Base-by-base conservation (phyloP, 805 yeast genomes). In the Candida schatavii region DNA sequence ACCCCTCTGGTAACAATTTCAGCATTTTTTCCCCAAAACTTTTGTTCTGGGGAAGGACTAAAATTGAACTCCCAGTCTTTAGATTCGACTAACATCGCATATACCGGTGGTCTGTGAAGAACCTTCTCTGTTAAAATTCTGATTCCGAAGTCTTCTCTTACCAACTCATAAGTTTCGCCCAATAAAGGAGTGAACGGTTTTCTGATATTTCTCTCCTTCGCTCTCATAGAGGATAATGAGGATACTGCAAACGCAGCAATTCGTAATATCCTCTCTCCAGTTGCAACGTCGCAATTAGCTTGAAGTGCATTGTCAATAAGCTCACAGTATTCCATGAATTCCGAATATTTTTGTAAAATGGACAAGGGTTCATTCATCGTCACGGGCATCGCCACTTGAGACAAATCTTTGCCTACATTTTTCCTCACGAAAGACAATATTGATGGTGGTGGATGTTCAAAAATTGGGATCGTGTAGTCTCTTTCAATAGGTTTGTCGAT, bases 131-230 rank as follows among this genome's bases (percentile, higher is more conserved):
- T 73, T 4, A 93, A 50, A 32, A 86, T 60, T 50, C 98, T 68
- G 49, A 83, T 74, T 0, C 90, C 90, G 39, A 76, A 63, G 54
- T 88, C 96, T 46, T 88, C 96, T 31, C 96, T 75, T 1, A 88
- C 93, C 33, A 88, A 69, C 62, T 93, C 99, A 61, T 64, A 93
- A 0, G 97, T 90, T 59, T 93, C 99, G 17, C 98, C 97, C 15
- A 93, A 67, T 39, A 93, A 70, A 7, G 99, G 98, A 57, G 89
- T 93, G 65, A 93, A 93, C 1, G 99, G 98, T 57, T 93, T 93
- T 48, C 99, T 75, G 30, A 77, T 60, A 40, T 83, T 81, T 51
- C 99, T 75, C 37, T 81, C 82, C 52, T 86, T 89, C 27, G 78
- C 77, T 44, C 97, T 70, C 52, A 80, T 74, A 9, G 85, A 71